Evolutionary conservation across 2,329 filamentous ascomycete species (phyloP), one percentile per base, ranked within the genome.

Genomic region (Neonectria ditissima): DNA sequence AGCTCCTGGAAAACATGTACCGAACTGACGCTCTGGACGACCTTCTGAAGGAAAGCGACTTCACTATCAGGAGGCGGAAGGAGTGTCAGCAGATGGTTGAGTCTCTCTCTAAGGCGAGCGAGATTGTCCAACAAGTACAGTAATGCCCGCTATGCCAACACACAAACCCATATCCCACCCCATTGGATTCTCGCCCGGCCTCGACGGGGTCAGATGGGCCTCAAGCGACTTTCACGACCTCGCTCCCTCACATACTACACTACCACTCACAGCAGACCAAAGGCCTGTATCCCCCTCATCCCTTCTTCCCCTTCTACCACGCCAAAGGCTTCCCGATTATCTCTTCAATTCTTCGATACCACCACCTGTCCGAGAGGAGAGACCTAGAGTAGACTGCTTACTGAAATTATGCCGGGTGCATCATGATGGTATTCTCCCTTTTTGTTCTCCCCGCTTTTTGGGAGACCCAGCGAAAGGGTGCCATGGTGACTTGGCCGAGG

Each of bases 11-110:
- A 82, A 94, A 97, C 81, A 96, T 99, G 92, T 99, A 99, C 86
- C 90, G 94, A 78, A 91, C 89, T 55, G 90, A 92, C 77, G 92
- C 95, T 73, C 86, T 97, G 28, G 96, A 99, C 72, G 94, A 97
- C 66, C 85, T 99, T 69, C 90, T 99, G 69, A 97, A 97, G 86
- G 96, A 99, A 82, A 97, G 93, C 77, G 96, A 99, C 80, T 98
- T 97, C 85, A 99, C 96, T 4, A 87, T 97, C 75, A 89, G 95
- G 74, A 87, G 96, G 80, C 88, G 96, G 79, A 99, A 99, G 86
- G 96, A 99, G 81, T 99, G 96, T 81, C 94, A 97, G 82, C 94
- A 97, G 81, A 99, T 99, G 96, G 96, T 99, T 55, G 96, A 99
- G 81, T 97, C 92, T 59, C 84, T 99, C 75, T 83, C 86, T 72